Evolutionary conservation across 192 early-diverging fungal genomes (phyloP), one percentile per base, ranked within the genome.

Genomic region (Kappamyces sp.): DNA sequence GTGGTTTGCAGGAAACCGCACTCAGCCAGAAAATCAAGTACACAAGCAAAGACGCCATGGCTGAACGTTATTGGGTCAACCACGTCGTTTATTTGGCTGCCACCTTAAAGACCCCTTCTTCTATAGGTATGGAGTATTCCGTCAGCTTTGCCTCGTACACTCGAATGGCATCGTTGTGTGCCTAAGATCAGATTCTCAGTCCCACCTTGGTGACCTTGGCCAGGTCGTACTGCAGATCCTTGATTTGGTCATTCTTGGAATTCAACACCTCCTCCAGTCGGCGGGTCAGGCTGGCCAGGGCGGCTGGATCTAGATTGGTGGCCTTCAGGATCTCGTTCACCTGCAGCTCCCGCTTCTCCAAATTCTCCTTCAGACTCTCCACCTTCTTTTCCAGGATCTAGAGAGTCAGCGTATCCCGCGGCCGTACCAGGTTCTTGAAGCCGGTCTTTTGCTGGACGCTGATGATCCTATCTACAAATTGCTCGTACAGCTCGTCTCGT

Each of bases 381-480:
- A 84, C 72, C 51, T 84, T 84, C 65, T 84, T 82, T 59, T 84
- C 82, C 22, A 84, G 60, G 37, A 80, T 75, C 77, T 79, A 49
- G 45, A 35, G n/a, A 9, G 12, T 30, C 22, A 46, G 22, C 43
- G 42, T 22, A 8, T 15, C 43, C 7, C 45, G 29, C 9, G 47
- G 22, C 2, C 5, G 30, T 43, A 76, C 81, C 65, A 84, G 48
- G 60, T 84, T 84, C 60, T 84, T 84, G 67, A 84, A 83, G 6
- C 80, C 80, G 41, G 82, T 71, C 70, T 84, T 84, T 64, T 84
- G 82, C 65, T 84, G 82, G 55, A 82, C 82, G 30, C 77, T 71
- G 31, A 84, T 76, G 45, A 84, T 79, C 42, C 76, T 45, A 51
- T 84, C 76, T 12, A 84, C 76, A 66, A 84, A 84, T 32, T 81